Base-by-base conservation (phyloP, 78 protist species). In the Dictyostelium intermedium region DNA sequence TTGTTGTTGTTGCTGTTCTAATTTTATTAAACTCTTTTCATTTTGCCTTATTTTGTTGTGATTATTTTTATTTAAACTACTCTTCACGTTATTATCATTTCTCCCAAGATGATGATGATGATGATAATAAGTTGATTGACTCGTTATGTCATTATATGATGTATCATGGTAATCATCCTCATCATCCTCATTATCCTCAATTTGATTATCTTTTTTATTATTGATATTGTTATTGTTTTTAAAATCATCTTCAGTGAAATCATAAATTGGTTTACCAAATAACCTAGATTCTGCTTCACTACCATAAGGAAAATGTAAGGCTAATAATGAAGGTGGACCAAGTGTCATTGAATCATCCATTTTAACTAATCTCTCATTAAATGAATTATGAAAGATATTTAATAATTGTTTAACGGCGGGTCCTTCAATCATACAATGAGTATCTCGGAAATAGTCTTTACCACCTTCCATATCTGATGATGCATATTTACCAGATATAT, bases 361-460 rank as follows among this genome's bases (percentile, higher is more conserved):
- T 66, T 60, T 1, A 53, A 66, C 27, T 53, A 3, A 20, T 34
- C 20, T 84, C 30, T 84, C 50, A 30, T 72, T 84, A 1, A 84
- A 16, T 3, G 78, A 84, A 72, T 84, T 18, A 72, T 84, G 72
- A 72, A 69, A 84, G 32, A 84, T 84, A 10, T 56, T 73, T 6
- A 32, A 30, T n/a, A 92, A 50, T 16, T 92, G 56, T 18, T 37
- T 47, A 10, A 78, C 96, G 20, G 82, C 92, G 0, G 96, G 96
- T 1, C 96, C 96, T 47, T 53, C 91, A 6, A 92, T 84, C 86
- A 74, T 92, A n/a, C 80, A 84, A 73, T 92, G 96, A 16, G 96
- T 92, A 30, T 92, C 96, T 2, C 92, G 20, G 27, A 86, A 92
- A 60, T 86, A 92, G 27, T 66, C 82, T 9, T 18, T 78, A 14